Evolutionary conservation across 225 moss, liverwort and hornwort species (phyloP), one percentile per base, ranked within the genome.

Genomic region (Thuidium tamariscinum): DNA sequence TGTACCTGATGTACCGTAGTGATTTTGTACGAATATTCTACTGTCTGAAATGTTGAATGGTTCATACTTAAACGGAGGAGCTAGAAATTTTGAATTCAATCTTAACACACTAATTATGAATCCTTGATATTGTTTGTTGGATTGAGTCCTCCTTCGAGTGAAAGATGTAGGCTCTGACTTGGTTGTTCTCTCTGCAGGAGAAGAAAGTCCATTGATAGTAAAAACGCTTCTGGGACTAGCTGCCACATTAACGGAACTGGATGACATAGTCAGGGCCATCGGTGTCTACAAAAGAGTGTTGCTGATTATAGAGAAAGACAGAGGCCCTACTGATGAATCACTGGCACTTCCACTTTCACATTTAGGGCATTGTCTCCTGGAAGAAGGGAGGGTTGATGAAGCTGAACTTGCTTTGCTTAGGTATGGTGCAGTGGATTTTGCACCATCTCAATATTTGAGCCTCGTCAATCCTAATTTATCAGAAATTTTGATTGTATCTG

Each of bases 161-260:
- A 72, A 44, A 73, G 79, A 73, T 34, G 5, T 67, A 37, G 59
- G n/a, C 44, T 56, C 60, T 82, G 77, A 82, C 21, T 41, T n/a
- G 51, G 30, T 82, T 81, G 57, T 76, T 49, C 77, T 82, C 44
- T 27, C 51, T 55, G 75, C 92, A 96, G 97, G 97, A 62, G 91
- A 88, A 59, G 89, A 94, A 79, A 94, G 86, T 82, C 96, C 91
- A 11, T 80, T 95, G 89, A 77, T 94, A 44, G 90, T 90, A 26
- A 94, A 87, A 89, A 93, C 94, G 42, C 91, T 97, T 67, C 79
- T 97, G 88, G 97, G 97, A 41, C 75, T 97, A 60, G 97, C 96
- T 60, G 88, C 93, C 56, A 93, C 97, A 39, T 93, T 93, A 48
- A 87, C 91, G 27, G 95, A 95, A 49, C 89, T 94, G 71, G 96